A percentile compares a stretch with the other conserved stretches of the same genome.
Conservation (phyloP, 805 yeast genomes). For the Wickerhamomyces pijperi region DNA sequence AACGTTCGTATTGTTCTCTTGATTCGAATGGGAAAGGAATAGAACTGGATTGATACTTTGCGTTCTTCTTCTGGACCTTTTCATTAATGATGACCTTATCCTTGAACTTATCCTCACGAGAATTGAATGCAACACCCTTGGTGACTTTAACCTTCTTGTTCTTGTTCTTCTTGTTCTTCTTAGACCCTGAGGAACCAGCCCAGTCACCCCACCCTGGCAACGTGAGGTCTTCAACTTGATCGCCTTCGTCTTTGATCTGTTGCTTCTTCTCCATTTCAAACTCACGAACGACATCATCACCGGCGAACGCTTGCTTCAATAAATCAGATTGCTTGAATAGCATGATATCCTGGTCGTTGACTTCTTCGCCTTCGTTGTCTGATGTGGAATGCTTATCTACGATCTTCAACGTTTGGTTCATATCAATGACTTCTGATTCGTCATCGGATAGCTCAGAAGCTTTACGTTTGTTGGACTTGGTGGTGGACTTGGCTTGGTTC, state of each 20-base stretch:
- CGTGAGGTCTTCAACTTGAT: slow-evolving; percentile 73
- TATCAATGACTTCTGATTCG: slow-evolving; percentile 30
- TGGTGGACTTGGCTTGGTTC: slow-evolving; percentile 17
- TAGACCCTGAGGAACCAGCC: slow-evolving; percentile 65
- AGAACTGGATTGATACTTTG: slow-evolving; percentile 76
- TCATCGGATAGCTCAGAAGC: slow-evolving; percentile 24
- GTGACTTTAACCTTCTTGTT: slow-evolving; percentile 59
- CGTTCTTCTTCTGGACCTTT: slow-evolving; percentile 68
- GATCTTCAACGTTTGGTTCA: slow-evolving; percentile 43
- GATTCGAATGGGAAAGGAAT: slow-evolving; percentile 94
- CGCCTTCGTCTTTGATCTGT: slow-evolving; percentile 67
- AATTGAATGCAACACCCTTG: slow-evolving; percentile 63
- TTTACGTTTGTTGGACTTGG: slow-evolving; percentile 22
- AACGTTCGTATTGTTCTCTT: slow-evolving; percentile 88
- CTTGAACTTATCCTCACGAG: slow-evolving; percentile 68
- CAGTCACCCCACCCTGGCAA: slow-evolving; percentile 98
- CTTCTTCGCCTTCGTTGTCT: slow-evolving; percentile 24
- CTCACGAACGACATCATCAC: slow-evolving; percentile 80
- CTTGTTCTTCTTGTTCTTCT: slow-evolving; percentile 27
- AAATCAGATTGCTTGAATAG: slow-evolving; percentile 74
- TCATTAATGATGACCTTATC: slow-evolving; percentile 86
- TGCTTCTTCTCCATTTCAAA: slow-evolving; percentile 69
- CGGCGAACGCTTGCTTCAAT: slow-evolving; percentile 90
- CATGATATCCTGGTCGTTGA: slow-evolving; percentile 29
- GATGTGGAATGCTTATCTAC: slow-evolving; percentile 34